A percentile compares a stretch with the other conserved stretches of the same genome.
Evolutionary conservation across 345 rosid genomes (phyloP).

Genomic region (Euphorbia peplus): DNA sequence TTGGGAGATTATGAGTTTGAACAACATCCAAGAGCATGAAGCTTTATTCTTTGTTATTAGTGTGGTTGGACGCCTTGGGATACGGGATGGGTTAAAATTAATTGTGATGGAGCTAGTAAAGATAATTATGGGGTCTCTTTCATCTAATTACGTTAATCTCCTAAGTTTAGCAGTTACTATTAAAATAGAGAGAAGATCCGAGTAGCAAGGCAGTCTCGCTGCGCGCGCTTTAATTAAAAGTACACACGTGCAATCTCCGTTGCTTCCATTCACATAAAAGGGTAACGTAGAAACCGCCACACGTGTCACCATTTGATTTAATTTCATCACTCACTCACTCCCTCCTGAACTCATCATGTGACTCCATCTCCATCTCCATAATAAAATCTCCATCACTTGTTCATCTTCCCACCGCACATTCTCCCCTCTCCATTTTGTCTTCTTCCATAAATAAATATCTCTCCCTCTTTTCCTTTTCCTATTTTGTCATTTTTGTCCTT

Average conservation of each 20-base stretch:
- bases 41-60: too few relatives aligned
- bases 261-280: neutral
- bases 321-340: neutral
- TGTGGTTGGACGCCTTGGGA: too few relatives aligned
- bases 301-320: neutral
- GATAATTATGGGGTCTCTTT: too few relatives aligned
- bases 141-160: too few relatives aligned
- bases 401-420: constrained; percentile 4
- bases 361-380: neutral
- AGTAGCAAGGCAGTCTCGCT: neutral
- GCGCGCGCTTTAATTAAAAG: constrained; percentile 2
- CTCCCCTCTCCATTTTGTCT: neutral
- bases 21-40: too few relatives aligned
- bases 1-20: too few relatives aligned
- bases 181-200: constrained; percentile 4
- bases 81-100: too few relatives aligned
- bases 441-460: constrained; percentile 12
- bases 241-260: constrained; percentile 13
- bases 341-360: constrained; percentile 5
- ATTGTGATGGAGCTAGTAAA: too few relatives aligned
- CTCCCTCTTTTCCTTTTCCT: neutral
- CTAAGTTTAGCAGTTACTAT: too few relatives aligned
- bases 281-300: neutral
- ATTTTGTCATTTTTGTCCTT: neutral
- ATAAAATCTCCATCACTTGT: neutral